Evolutionary conservation across 2,329 filamentous ascomycete genomes (phyloP).

Genomic region (Phialocephala subalpina): DNA sequence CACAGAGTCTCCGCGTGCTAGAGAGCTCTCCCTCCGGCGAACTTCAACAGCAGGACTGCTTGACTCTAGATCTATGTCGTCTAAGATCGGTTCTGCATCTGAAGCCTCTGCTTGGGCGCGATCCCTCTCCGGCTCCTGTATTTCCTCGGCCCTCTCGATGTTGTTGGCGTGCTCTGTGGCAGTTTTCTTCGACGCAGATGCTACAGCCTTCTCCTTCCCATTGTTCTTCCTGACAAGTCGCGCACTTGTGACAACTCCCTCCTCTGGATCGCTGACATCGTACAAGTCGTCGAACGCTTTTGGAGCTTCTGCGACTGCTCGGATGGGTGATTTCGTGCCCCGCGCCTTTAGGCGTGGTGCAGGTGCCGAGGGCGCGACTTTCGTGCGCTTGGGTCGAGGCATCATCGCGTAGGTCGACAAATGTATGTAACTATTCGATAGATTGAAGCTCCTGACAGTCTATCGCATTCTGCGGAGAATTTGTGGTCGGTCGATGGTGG

Average conservation of each 20-base stretch:
- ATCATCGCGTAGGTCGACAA: constrained; percentile 32
- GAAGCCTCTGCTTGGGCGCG: constrained; percentile 1
- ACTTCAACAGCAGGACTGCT: constrained; percentile 43
- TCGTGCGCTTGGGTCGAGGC: constrained; percentile 46
- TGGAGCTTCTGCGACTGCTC: constrained; percentile 19
- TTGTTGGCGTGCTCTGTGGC: background rate
- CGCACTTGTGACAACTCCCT: constrained; percentile 25
- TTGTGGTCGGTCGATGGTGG: constrained; percentile 5
- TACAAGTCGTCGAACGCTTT: constrained; percentile 40
- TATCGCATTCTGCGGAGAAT: constrained; percentile 23
- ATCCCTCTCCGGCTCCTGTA: constrained; percentile 6
- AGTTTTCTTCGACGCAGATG: constrained; percentile 5
- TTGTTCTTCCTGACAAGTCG: constrained; percentile 31
- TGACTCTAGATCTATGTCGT: constrained; percentile 34
- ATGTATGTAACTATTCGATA: background rate
- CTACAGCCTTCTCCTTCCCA: constrained; percentile 31
- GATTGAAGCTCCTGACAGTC: background rate
- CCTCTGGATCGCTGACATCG: constrained; percentile 43
- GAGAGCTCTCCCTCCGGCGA: constrained; percentile 37
- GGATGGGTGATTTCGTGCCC: constrained; percentile 22
- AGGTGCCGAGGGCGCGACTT: constrained; percentile 42
- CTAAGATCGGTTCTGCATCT: constrained; percentile 20
- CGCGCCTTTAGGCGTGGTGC: constrained; percentile 35
- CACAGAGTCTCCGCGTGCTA: constrained; percentile 42
- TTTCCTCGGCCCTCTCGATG: constrained; percentile 10